phyloP scores from a whole-genome alignment of 129 eudicot species.

The Silybum marianum region DNA sequence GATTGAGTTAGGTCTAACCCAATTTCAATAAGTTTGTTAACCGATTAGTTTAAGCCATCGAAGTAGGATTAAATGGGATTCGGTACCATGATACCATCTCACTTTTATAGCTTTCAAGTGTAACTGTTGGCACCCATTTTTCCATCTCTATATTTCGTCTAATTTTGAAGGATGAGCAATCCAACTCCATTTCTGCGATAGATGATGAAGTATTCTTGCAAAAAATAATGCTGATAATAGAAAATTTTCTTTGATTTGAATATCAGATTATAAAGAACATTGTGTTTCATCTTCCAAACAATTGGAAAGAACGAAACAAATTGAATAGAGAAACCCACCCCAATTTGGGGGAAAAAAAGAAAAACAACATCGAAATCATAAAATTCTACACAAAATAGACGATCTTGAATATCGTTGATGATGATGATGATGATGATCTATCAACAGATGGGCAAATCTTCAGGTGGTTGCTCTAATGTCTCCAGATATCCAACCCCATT shows the following conservation, averaged over 20 bases:
- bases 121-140: too few relatives aligned
- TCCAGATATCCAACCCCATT: slow-evolving; percentile 66
- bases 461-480: slow-evolving; percentile 62
- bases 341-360: slow-evolving; percentile 18
- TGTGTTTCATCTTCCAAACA: slow-evolving; percentile 4
- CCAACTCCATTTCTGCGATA: too few relatives aligned
- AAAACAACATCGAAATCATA: not conserved
- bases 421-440: not conserved
- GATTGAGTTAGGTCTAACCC: too few relatives aligned
- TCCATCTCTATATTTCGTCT: too few relatives aligned
- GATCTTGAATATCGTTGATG: not conserved
- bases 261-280: not conserved
- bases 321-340: not conserved
- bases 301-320: not conserved
- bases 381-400: not conserved
- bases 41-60: too few relatives aligned
- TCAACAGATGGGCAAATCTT: slow-evolving; percentile 70
- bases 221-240: too few relatives aligned
- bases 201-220: too few relatives aligned
- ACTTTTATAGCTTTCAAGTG: too few relatives aligned
- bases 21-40: too few relatives aligned
- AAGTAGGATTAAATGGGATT: too few relatives aligned
- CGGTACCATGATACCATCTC: too few relatives aligned
- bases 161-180: too few relatives aligned
- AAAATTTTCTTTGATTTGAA: not conserved